Evolutionary conservation across 257 asterid genomes (phyloP), one percentile per base, ranked within the genome.

Genomic region (Solanum appendiculatum): DNA sequence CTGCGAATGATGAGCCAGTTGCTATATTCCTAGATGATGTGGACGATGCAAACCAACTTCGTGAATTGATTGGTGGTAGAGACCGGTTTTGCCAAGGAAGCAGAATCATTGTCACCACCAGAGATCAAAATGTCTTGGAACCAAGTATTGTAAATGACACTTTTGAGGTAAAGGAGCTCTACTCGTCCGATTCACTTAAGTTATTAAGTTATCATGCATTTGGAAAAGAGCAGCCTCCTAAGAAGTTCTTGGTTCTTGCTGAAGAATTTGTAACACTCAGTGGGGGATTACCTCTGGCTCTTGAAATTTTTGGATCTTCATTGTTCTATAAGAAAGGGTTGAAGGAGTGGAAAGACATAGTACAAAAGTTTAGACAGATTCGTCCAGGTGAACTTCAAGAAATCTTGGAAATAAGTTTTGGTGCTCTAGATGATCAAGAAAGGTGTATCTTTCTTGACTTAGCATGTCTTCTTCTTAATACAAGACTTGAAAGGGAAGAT

Each of bases 231-330:
- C 31, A 88, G 21, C 91, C 88, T 25, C 86, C 85, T 14, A 83
- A n/a, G 15, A 68, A 80, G 58, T 86, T 86, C 44, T 36, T 37
- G 33, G 42, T 60, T 44, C 66, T 90, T 46, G 89, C 89, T 40
- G n/a, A 84, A 6, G 42, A 80, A 70, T 56, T 90, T 86, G 91
- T 88, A 58, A 39, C 7, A 20, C 46, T 84, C 63, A 84, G 89
- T 9, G 87, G 86, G n/a, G 68, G 89, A 70, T 72, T 90, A 69
- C 92, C 92, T 40, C 86, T 90, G 84, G 91, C 89, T 84, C 87
- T 90, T 44, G 89, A 90, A 51, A 88, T 90, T 14, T 88, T 88
- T 73, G 92, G 92, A 29, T 89, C 91, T 58, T 85, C 86, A 27
- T 83, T 90, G 72, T 85, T 84, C 84, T 86, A 90, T 51, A 90